A percentile compares a stretch with the other conserved stretches of the same genome.
phyloP scores from a whole-genome alignment of 441 rosid species.

The Cnidoscolus chayamansa region DNA sequence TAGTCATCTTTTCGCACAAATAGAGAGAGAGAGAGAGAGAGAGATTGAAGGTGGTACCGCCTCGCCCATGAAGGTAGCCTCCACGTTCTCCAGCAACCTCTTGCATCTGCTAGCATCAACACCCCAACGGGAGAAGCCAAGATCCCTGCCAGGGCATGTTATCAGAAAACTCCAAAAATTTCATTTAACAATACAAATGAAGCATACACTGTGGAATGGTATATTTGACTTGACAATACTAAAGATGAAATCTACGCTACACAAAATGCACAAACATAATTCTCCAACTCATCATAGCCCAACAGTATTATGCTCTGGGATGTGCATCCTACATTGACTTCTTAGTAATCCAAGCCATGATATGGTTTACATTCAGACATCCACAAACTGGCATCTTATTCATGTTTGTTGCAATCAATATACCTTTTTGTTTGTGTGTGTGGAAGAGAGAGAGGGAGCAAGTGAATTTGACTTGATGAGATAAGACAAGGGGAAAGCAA shows the following conservation, averaged over 20 bases:
- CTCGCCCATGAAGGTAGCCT: conserved; percentile 97
- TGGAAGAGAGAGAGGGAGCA: no score
- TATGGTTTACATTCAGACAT: no score
- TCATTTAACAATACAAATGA: background rate
- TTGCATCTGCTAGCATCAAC: conserved; percentile 88
- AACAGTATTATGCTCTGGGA: background rate
- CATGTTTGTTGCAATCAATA: background rate
- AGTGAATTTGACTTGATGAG: no score
- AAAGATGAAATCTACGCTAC: background rate
- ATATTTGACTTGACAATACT: background rate
- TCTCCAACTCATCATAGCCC: background rate
- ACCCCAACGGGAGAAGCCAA: conserved; percentile 57
- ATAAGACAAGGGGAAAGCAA: no score
- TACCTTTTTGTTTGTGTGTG: no score
- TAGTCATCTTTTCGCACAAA: background rate
- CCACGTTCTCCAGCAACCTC: conserved; percentile 99
- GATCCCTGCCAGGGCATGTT: conserved; percentile 99
- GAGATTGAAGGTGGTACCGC: conserved; percentile 49
- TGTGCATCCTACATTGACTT: background rate
- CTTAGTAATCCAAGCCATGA: no score
- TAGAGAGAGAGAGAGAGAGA: background rate
- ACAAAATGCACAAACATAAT: background rate
- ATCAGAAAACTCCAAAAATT: conserved; percentile 54
- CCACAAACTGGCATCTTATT: no score
- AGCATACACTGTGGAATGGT: background rate